Percentiles rank a stretch among this genome's conserved stretches.
Evolutionary conservation across 345 rosid genomes (phyloP).

Genomic region (Raphanus raphanistrum): DNA sequence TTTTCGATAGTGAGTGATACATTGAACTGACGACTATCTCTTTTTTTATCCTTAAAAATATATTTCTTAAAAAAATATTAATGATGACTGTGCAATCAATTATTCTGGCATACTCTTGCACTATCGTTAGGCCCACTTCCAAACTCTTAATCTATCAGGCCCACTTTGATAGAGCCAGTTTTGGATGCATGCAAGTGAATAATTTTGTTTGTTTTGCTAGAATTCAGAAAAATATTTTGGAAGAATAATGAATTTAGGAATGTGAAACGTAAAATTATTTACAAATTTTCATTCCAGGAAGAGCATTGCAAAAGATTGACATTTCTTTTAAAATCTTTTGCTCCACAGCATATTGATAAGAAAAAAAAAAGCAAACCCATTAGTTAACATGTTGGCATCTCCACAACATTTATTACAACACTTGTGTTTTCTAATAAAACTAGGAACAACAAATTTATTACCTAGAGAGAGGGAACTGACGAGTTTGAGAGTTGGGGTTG

Average conservation of each 20-base stretch:
- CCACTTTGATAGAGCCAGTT: constrained; percentile 6
- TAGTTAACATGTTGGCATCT: background rate
- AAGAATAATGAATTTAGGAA: too few species aligned
- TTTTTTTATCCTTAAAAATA: constrained; percentile 2
- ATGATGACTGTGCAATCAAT: constrained; percentile 28
- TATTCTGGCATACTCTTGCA: constrained; percentile 15
- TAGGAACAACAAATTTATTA: background rate
- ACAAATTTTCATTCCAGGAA: background rate
- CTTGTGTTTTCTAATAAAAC: background rate
- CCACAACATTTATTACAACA: constrained; percentile 15
- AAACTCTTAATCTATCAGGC: background rate
- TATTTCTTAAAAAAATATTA: background rate
- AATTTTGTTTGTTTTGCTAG: background rate
- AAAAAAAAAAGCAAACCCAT: background rate
- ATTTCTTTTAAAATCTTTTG: background rate
- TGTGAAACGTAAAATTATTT: background rate
- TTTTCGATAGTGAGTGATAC: constrained; percentile 19
- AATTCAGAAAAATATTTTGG: background rate
- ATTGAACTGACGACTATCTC: constrained; percentile 4
- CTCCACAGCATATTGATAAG: background rate
- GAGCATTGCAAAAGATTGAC: background rate
- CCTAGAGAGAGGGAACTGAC: constrained; percentile 35
- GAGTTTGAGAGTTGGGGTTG: constrained; percentile 11
- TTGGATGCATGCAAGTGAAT: background rate
- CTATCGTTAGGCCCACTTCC: constrained; percentile 15